phyloP scores from a whole-genome alignment of 2,329 filamentous ascomycete genomes.

The Samsoniella hepiali region DNA sequence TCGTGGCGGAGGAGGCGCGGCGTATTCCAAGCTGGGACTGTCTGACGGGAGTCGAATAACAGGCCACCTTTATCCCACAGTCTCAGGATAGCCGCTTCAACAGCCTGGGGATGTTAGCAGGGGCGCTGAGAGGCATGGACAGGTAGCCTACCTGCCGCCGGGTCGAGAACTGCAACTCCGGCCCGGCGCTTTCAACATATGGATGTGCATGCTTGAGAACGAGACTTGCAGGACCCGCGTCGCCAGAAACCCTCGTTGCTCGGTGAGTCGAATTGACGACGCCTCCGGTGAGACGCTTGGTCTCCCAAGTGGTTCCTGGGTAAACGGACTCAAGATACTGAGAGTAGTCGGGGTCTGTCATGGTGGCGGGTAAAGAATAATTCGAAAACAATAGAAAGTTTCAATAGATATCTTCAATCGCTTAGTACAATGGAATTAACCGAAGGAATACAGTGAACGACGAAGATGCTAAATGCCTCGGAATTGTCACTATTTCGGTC shows the following conservation, averaged over 20 bases:
- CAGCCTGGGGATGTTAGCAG: not conserved
- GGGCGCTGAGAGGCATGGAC: not conserved
- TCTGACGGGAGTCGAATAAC: slow-evolving; percentile 9
- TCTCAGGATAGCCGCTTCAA: slow-evolving; percentile 18
- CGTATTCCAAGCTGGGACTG: slow-evolving; percentile 14
- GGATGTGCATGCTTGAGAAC: slow-evolving; percentile 24
- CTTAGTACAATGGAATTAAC: too few relatives aligned
- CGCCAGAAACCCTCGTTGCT: slow-evolving; percentile 17
- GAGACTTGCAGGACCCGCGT: slow-evolving; percentile 17
- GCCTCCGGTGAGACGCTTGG: slow-evolving; percentile 20
- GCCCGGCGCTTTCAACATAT: slow-evolving; percentile 20
- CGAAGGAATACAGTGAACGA: too few relatives aligned
- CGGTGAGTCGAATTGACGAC: slow-evolving; percentile 22
- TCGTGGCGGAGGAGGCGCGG: slow-evolving; percentile 20
- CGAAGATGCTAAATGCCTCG: too few relatives aligned
- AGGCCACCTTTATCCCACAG: slow-evolving; percentile 17
- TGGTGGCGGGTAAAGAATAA: not conserved
- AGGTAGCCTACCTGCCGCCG: slow-evolving; percentile 20
- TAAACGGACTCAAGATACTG: slow-evolving; percentile 19
- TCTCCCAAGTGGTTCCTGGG: slow-evolving; percentile 18
- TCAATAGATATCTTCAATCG: too few relatives aligned
- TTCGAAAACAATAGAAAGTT: too few relatives aligned
- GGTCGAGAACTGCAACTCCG: slow-evolving; percentile 20
- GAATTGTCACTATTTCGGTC: too few relatives aligned
- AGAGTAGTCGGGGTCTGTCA: slow-evolving; percentile 12